Conservation (phyloP, 495 filamentous ascomycete species). For the Podospora tetraspora region DNA sequence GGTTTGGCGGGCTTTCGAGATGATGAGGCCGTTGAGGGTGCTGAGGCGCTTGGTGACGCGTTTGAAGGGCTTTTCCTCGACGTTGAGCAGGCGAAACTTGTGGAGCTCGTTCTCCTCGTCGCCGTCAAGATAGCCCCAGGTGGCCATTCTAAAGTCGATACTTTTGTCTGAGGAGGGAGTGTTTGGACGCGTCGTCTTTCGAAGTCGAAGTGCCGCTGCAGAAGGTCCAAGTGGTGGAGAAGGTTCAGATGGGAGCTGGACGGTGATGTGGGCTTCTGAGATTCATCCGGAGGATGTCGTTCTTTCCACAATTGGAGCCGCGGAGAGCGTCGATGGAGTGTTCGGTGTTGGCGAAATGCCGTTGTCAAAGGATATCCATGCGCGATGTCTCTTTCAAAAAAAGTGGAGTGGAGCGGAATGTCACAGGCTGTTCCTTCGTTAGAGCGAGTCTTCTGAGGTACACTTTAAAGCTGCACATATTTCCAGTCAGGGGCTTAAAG, state of each 20-base stretch:
- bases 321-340: not conserved
- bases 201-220: not conserved
- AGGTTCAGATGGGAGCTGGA: not conserved
- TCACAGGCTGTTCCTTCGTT: no score
- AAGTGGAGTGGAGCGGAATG: not conserved
- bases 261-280: not conserved
- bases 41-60: slow-evolving; percentile 78
- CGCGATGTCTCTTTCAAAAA: not conserved
- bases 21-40: slow-evolving; percentile 55
- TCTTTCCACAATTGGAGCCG: not conserved
- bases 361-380: not conserved
- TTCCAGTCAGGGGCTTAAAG: no score
- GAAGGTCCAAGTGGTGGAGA: not conserved
- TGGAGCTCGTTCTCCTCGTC: slow-evolving; percentile 75
- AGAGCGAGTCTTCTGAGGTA: no score
- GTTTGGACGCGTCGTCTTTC: not conserved
- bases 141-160: slow-evolving; percentile 19
- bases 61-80: slow-evolving; percentile 91
- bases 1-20: slow-evolving; percentile 50
- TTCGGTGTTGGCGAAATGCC: not conserved
- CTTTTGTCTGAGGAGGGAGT: not conserved
- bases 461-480: no score
- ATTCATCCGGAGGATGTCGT: no score
- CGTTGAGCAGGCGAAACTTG: slow-evolving; percentile 80
- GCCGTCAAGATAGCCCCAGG: slow-evolving; percentile 43